These are phyloP conservation scores for Chamaenerion angustifolium DNA, from an alignment of 345 rosid species.

Conservation along the genomic window DNA sequence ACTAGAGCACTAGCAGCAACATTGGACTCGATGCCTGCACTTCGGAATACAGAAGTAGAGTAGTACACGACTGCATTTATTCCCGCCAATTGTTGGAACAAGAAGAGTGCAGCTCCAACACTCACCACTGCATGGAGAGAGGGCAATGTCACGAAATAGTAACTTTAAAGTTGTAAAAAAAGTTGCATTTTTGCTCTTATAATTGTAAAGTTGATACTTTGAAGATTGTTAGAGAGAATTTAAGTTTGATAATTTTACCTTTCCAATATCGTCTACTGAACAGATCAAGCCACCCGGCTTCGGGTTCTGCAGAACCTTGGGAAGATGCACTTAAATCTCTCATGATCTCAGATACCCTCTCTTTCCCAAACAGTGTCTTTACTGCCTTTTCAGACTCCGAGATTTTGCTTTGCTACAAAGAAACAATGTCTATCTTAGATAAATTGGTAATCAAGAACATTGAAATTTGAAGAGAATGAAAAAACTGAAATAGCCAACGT, in stretches of 20 bases:
- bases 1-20: slow-evolving; percentile 99
- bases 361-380: slow-evolving; percentile 22
- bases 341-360: slow-evolving; percentile 23
- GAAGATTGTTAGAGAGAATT: too few species aligned
- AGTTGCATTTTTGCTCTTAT: too few species aligned
- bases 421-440: too few species aligned
- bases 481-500: slow-evolving; percentile 91
- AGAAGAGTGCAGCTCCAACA: slow-evolving; percentile 94
- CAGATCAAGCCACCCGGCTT: slow-evolving; percentile 29
- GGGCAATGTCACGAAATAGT: too few species aligned
- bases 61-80: slow-evolving; percentile 97
- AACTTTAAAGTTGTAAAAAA: too few species aligned
- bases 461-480: too few species aligned
- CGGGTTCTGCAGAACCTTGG: slow-evolving; percentile 22
- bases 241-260: slow-evolving; percentile 12
- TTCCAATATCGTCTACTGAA: slow-evolving; percentile 28
- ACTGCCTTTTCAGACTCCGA: slow-evolving; percentile 2
- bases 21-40: slow-evolving; percentile 82
- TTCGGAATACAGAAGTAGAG: slow-evolving; percentile 94
- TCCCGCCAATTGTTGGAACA: slow-evolving; percentile 97
- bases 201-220: too few species aligned
- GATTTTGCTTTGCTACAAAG: slow-evolving; percentile 6
- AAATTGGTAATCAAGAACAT: too few species aligned
- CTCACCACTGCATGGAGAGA: slow-evolving; percentile 58
- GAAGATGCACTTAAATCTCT: slow-evolving; percentile 13